Conservation (phyloP, 352 stramenopile species). For the Globisporangium heterothallicum region DNA sequence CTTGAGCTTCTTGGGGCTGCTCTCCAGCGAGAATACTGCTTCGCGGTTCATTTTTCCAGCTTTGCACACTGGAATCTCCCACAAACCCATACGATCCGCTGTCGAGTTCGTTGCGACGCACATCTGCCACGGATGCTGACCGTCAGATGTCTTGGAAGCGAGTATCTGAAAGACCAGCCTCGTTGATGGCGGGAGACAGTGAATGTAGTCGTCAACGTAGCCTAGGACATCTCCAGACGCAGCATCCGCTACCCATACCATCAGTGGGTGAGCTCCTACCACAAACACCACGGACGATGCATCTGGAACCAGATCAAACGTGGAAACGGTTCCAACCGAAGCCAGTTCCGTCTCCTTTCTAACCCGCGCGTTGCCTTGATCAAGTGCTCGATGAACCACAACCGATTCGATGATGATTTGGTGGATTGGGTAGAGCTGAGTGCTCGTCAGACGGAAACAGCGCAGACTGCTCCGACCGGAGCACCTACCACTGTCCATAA, state of each 20-base stretch:
- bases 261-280: neutral
- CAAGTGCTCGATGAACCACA: neutral
- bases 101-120: slow-evolving; percentile 1
- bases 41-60: neutral
- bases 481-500: slow-evolving; percentile 15
- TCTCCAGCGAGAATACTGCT: neutral
- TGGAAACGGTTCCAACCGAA: neutral
- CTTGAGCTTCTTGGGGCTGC: neutral
- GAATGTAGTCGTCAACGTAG: neutral
- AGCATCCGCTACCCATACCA: slow-evolving; percentile 1
- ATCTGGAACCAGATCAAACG: slow-evolving; percentile 4
- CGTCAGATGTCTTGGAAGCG: neutral
- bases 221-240: neutral
- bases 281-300: neutral
- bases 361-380: neutral
- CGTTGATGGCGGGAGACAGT: neutral
- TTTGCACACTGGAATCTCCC: neutral
- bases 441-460: slow-evolving; percentile 15
- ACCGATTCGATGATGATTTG: slow-evolving; percentile 7
- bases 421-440: slow-evolving; percentile 14
- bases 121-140: neutral
- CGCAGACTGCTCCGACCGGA: slow-evolving; percentile 18
- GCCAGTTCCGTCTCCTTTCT: neutral
- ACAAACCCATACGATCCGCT: neutral
- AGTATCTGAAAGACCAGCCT: neutral